Base-by-base conservation (phyloP, 345 rosid genomes). In the Hibiscus mutabilis region DNA sequence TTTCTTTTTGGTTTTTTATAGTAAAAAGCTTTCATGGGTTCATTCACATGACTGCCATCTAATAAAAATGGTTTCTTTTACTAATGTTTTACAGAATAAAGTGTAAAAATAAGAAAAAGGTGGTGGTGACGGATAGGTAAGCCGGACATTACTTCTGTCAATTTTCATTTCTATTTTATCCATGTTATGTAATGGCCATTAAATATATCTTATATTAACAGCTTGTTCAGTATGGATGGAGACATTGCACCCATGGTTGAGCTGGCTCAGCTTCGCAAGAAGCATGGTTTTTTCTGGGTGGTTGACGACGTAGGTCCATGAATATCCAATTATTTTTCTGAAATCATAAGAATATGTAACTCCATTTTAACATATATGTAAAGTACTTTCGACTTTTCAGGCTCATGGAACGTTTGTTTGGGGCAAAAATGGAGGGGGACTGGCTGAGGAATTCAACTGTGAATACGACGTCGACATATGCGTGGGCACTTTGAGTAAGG, bases 191-290 rank as follows among this genome's bases (percentile, higher is more conserved):
- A 37, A 37, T 37, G 42, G 9, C 42, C 42, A 37, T 37, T 37
- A 37, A 37, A 37, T 37, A 8, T 37, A 37, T 51, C 19, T 51
- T 51, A 4, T 51, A 3, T 16, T n/a, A 51, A 51, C 56, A 51
- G 98, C 76, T 85, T 94, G 85, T 94, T 94, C 76, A 94, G 98
- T 66, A 94, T 94, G 98, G 98, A 94, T 71, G 98, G 97, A 73
- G 98, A 94, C 82, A 90, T 94, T 82, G 98, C 97, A 75, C 98
- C 97, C 22, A 82, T 90, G 86, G 75, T 68, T 56, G 92, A 91
- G 77, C 93, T 94, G 61, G 87, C 76, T 56, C 68, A 75, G 75
- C 97, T 94, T 70, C 87, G 93, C 31, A 79, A 77, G 82, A 85
- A 77, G 74, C 89, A 91, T 87, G 87, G 87, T 3, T 94, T 90